phyloP scores from a whole-genome alignment of 805 yeast genomes.

The Candida pseudofarinosa region DNA sequence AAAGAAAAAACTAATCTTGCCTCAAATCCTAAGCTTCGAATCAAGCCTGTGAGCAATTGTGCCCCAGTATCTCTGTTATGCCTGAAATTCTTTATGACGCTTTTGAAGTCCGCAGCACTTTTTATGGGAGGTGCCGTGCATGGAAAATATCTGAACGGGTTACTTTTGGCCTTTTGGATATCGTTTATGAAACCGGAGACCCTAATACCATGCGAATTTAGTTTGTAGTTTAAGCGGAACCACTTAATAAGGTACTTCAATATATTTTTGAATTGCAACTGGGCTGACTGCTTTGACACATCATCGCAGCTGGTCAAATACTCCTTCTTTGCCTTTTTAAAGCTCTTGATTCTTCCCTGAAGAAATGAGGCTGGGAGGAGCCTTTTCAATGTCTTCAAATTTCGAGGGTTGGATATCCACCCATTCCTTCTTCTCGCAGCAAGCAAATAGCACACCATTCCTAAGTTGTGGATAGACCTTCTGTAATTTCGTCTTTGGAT shows the following conservation, averaged over 20 bases:
- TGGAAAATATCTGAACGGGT: conserved; percentile 17
- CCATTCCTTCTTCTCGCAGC: conserved; percentile 19
- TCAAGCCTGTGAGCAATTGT: conserved; percentile 26
- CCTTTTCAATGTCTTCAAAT: conserved; percentile 19
- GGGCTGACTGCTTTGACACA: conserved; percentile 3
- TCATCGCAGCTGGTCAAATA: conserved; percentile 1
- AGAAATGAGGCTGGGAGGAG: conserved; percentile 20
- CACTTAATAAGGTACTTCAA: conserved; percentile 30
- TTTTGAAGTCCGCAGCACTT: conserved; percentile 6
- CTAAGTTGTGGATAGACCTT: conserved; percentile 17
- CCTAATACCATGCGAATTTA: conserved; percentile 26
- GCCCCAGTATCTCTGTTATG: conserved; percentile 34
- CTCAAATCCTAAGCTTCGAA: conserved; percentile 26
- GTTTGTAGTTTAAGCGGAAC: conserved; percentile 28
- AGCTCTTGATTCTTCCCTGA: conserved; percentile 13
- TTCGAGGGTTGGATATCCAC: conserved; percentile 14
- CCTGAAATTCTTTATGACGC: conserved; percentile 16
- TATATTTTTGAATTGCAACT: conserved; percentile 22
- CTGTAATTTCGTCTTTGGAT: conserved; percentile 5
- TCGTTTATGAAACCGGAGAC: conserved; percentile 24
- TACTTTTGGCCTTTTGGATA: background rate
- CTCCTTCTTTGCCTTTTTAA: conserved; percentile 8
- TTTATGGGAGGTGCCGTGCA: conserved; percentile 12
- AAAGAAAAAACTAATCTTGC: conserved; percentile 28
- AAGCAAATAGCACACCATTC: conserved; percentile 19